Evolutionary conservation across 306 rosid genomes (phyloP).

Genomic region (Lablab purpureus): DNA sequence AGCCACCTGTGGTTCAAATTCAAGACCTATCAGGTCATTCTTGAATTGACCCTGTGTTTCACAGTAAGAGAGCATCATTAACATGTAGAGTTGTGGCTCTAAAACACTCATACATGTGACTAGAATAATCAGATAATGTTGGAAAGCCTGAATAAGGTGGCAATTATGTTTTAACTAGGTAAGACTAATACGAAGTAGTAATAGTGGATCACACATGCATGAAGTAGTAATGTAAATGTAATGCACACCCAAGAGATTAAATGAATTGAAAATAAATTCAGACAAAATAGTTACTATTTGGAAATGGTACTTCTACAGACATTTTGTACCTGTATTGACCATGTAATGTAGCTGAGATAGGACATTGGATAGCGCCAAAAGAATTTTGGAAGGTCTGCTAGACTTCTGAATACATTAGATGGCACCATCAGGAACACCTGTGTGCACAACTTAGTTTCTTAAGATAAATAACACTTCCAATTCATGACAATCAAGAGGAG

Average conservation of each 20-base stretch:
- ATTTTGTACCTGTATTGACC: slow-evolving; percentile 52
- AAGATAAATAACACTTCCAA: not conserved
- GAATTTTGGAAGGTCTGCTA: slow-evolving; percentile 49
- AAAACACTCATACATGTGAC: not conserved
- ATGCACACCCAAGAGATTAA: not conserved
- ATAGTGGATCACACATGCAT: too few relatives aligned
- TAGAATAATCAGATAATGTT: not conserved
- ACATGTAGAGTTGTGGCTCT: not conserved
- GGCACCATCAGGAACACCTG: slow-evolving; percentile 57
- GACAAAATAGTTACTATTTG: not conserved
- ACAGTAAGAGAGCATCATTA: not conserved
- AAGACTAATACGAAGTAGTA: too few relatives aligned
- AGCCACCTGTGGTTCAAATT: slow-evolving; percentile 50
- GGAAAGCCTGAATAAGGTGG: too few relatives aligned
- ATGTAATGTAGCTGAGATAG: slow-evolving; percentile 51
- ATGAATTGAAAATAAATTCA: not conserved
- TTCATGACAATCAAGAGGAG: not conserved
- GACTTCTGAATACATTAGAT: slow-evolving; percentile 44
- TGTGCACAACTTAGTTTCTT: not conserved
- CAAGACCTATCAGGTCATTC: slow-evolving; percentile 56
- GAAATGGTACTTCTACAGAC: not conserved
- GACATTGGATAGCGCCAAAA: slow-evolving; percentile 62
- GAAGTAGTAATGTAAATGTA: not conserved
- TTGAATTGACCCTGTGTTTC: slow-evolving; percentile 52
- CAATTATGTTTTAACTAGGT: too few relatives aligned